Percentiles rank a stretch among this genome's conserved stretches.
Evolutionary conservation across 2,329 filamentous ascomycete genomes (phyloP).

Genomic region (Allantophomopsis cytisporea): DNA sequence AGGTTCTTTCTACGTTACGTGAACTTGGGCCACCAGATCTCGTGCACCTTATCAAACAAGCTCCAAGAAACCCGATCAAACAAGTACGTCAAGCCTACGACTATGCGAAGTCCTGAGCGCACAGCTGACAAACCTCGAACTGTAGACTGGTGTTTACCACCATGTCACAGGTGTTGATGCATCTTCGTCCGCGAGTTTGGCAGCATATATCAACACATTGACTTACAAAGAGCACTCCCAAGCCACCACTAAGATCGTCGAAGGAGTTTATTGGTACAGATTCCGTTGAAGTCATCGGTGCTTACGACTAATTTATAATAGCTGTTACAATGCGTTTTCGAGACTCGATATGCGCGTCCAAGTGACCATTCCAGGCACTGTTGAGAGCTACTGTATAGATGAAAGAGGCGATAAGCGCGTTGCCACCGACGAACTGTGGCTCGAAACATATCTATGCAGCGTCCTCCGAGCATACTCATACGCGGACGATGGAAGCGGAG

Average conservation of each 20-base stretch:
- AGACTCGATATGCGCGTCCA: conserved; percentile 97
- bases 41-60: conserved; percentile 80
- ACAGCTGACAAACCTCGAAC: neutral
- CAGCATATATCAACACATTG: conserved; percentile 95
- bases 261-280: conserved; percentile 80
- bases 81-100: conserved; percentile 25
- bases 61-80: conserved; percentile 40
- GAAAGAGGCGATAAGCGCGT: conserved; percentile 91
- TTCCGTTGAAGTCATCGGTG: neutral
- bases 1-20: conserved; percentile 71
- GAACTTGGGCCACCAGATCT: conserved; percentile 94
- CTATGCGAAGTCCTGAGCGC: no score
- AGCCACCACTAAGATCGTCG: conserved; percentile 69
- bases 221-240: conserved; percentile 82
- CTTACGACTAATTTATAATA: conserved; percentile 16
- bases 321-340: conserved; percentile 98
- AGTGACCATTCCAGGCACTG: conserved; percentile 89
- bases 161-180: conserved; percentile 96
- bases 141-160: conserved; percentile 82
- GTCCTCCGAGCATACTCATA: conserved; percentile 92
- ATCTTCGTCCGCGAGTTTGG: conserved; percentile 90
- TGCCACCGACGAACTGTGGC: conserved; percentile 86
- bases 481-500: conserved; percentile 87
- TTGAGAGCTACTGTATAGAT: conserved; percentile 95
- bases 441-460: conserved; percentile 94